Evolutionary conservation across 768 basidiomycete genomes (phyloP), one percentile per base, ranked within the genome.

Genomic region (Gloeostereum incarnatum): DNA sequence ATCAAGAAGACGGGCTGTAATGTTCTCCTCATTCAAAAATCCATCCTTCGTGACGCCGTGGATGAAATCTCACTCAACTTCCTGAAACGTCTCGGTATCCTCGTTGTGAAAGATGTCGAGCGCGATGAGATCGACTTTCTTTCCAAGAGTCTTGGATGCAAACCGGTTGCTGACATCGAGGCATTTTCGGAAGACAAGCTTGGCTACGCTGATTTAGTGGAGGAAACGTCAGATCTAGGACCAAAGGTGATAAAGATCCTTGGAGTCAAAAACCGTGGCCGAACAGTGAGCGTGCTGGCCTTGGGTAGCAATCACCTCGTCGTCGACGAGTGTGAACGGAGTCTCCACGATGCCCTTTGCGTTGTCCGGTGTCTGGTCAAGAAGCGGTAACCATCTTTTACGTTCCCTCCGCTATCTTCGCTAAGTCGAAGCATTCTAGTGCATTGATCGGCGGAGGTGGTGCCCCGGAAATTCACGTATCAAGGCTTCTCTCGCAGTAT

Each of bases 1-100:
- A 98, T 99, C 63, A 99, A 98, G 61, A 97, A 96, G 64, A 82
- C 92, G n/a, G 93, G 93, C 49, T 98, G 96, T 73, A 99, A 98
- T 52, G 96, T 97, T 36, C 80, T 99, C 35, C 75, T 99, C 32
- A 96, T 99, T 54, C 96, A 99, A 71, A 99, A 99, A 60, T 98
- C 96, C 31, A 99, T 99, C 55, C 76, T 99, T 30, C 89, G 96
- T 37, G 96, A 99, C 53, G 96, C 94, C n/a, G 93, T 98, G 40
- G 96, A 94, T 57, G 96, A 97, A 44, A 83, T 91, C 16, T 91
- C 96, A 5, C 82, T 99, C 44, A 92, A 88, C 57, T 98, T 97
- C 75, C 79, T 99, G 47, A 91, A 96, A 55, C 86, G 91, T 44
- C 78, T 99, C 43, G 92, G 91, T 55, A 99, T 99, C 54, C 73